phyloP scores from a whole-genome alignment of 1,139 yeast genomes.

The Taphrina betulina region DNA sequence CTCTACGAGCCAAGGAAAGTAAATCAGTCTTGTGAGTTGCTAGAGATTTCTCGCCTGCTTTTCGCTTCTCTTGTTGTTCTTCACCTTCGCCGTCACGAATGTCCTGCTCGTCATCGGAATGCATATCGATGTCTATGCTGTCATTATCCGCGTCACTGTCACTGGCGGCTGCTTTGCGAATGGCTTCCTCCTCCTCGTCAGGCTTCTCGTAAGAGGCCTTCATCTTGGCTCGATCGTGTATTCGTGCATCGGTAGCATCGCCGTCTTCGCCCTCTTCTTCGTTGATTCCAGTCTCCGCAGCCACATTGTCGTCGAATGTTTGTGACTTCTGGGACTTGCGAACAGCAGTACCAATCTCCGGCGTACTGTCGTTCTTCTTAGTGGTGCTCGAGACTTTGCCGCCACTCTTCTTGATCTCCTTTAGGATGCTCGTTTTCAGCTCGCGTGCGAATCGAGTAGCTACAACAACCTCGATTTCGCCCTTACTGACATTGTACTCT shows the following conservation, averaged over 20 bases:
- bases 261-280: constrained; percentile 51
- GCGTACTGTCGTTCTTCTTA: constrained; percentile 49
- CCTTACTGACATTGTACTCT: constrained; percentile 84
- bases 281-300: constrained; percentile 39
- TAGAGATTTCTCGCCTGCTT: constrained; percentile 45
- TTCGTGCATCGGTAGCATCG: constrained; percentile 69
- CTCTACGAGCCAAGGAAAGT: constrained; percentile 73
- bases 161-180: constrained; percentile 75
- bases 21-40: constrained; percentile 69
- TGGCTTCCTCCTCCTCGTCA: constrained; percentile 89
- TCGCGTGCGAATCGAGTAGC: constrained; percentile 63
- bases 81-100: constrained; percentile 36
- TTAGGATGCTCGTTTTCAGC: constrained; percentile 69
- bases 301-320: constrained; percentile 36
- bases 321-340: constrained; percentile 48
- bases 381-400: constrained; percentile 47
- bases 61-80: constrained; percentile 37
- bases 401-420: constrained; percentile 51
- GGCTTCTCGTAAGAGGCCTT: constrained; percentile 92
- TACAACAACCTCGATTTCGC: constrained; percentile 70
- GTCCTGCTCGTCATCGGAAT: constrained; percentile 40
- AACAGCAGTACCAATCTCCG: constrained; percentile 69
- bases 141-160: constrained; percentile 50
- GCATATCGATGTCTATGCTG: constrained; percentile 44
- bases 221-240: constrained; percentile 66